Base-by-base conservation (phyloP, 495 filamentous ascomycete species). In the Xylaria venustula region DNA sequence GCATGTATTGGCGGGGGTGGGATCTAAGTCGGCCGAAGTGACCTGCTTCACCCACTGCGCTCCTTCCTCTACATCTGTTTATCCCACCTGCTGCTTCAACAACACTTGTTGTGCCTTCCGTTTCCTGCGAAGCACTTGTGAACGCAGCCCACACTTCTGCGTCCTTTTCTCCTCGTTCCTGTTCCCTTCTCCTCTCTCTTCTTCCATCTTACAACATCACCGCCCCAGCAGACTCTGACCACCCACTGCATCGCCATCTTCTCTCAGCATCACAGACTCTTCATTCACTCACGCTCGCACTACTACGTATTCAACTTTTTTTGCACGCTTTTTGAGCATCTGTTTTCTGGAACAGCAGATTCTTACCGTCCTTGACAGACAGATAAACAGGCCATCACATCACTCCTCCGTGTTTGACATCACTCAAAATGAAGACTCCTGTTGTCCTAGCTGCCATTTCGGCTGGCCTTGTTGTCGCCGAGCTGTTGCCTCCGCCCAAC, bases 361-460 rank as follows among this genome's bases (percentile, higher is more conserved):
- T 69, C 69, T 71, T 62, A 69, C 64, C 22, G 55, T 67, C 61
- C 60, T 62, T 50, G 47, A 53, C 48, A 65, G 62, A 50, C 47
- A 64, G 51, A 32, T 41, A 58, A 40, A 34, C 54, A 45, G 48
- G 17, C 61, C 41, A 58, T 15, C 37, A 48, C 34, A 6, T 49
- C 32, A 64, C 48, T 26, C 40, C 20, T 44, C 42, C 17, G 41
- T 60, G 25, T 48, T 62, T 44, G 36, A 58, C 54, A 61, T 57
- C 51, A 41, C 44, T 47, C 69, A 77, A 67, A 54, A 80, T 80
- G 77, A 78, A 77, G 75, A 34, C 52, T 64, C 61, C 70, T 42
- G 28, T 69, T 19, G 61, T 73, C 28, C 51, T 77, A 40, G 58
- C 74, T 56, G 67, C 67, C 48, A 53, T 67, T 45, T 70, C 66